Conservation (phyloP, 2,329 filamentous ascomycete genomes). For the Aspergillus thermomutatus region DNA sequence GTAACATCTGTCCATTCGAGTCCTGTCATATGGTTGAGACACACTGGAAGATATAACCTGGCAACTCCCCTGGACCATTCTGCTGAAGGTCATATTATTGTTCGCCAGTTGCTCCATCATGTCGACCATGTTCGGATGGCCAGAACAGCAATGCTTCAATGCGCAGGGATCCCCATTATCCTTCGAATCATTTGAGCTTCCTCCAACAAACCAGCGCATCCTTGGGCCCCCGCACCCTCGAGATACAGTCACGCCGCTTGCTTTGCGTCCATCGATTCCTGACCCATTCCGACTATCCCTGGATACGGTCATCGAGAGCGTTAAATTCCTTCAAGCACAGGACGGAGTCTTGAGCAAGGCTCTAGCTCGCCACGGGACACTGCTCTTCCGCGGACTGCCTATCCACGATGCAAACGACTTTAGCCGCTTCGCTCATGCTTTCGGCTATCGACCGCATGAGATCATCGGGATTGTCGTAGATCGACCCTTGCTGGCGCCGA, state of each 20-base stretch:
- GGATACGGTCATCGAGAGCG: constrained; percentile 33
- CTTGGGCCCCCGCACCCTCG: constrained; percentile 40
- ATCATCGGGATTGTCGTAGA: constrained; percentile 52
- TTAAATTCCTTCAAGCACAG: constrained; percentile 35
- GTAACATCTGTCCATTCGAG: too few relatives aligned
- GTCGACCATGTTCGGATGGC: neutral
- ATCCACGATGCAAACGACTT: constrained; percentile 46
- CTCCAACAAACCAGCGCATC: constrained; percentile 40
- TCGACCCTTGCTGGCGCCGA: constrained; percentile 43
- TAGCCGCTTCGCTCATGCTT: constrained; percentile 49
- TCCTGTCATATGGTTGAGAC: too few relatives aligned
- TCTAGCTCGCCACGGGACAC: constrained; percentile 44
- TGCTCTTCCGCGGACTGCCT: constrained; percentile 48
- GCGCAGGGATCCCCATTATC: constrained; percentile 4
- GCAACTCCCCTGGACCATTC: too few relatives aligned
- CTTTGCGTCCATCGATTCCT: constrained; percentile 32
- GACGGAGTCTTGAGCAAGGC: constrained; percentile 37
- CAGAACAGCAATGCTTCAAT: constrained; percentile 4
- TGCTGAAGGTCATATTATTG: too few relatives aligned
- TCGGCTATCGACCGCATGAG: constrained; percentile 48
- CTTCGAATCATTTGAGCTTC: constrained; percentile 42
- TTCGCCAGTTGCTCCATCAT: neutral
- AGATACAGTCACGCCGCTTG: constrained; percentile 40
- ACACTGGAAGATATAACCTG: too few relatives aligned
- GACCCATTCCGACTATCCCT: constrained; percentile 23